These are phyloP conservation scores for Alternaria angustiovoidea DNA, from an alignment of 2,329 filamentous ascomycete species.

Conservation along the genomic window DNA sequence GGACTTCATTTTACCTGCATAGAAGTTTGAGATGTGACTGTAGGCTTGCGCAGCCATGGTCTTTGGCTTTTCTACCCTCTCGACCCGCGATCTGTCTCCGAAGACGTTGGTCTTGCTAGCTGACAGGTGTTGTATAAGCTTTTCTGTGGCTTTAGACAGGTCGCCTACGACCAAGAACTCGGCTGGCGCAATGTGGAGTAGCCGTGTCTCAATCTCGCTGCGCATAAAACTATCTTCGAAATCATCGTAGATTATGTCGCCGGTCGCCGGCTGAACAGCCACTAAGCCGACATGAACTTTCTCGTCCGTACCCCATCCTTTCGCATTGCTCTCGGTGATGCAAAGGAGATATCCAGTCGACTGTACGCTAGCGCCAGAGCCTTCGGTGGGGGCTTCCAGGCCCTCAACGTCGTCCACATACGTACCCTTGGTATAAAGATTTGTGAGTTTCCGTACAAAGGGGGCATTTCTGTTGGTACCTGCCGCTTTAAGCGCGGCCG, in stretches of 20 bases:
- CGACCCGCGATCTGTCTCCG: conserved; percentile 86
- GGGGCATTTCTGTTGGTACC: conserved; percentile 94
- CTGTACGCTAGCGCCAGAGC: conserved; percentile 63
- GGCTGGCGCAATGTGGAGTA: conserved; percentile 93
- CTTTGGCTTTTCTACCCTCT: conserved; percentile 77
- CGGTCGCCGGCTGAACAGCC: conserved; percentile 93
- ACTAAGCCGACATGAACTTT: conserved; percentile 91
- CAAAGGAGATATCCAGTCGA: conserved; percentile 90
- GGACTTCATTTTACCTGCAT: conserved; percentile 81
- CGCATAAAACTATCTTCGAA: conserved; percentile 99
- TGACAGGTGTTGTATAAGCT: conserved; percentile 87
- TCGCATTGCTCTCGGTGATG: conserved; percentile 83
- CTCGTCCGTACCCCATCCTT: conserved; percentile 85
- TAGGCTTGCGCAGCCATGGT: conserved; percentile 85
- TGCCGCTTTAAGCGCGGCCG: conserved; percentile 91
- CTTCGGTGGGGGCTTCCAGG: conserved; percentile 61
- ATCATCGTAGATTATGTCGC: conserved; percentile 93
- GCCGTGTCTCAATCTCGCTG: conserved; percentile 91
- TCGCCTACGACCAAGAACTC: conserved; percentile 94
- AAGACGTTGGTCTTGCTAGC: conserved; percentile 90
- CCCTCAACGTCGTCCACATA: conserved; percentile 95
- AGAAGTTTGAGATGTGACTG: conserved; percentile 91
- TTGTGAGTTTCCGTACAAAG: conserved; percentile 91
- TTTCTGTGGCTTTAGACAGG: conserved; percentile 88
- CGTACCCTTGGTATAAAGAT: conserved; percentile 96